Evolutionary conservation across 1,284 basidiomycete genomes (phyloP), one percentile per base, ranked within the genome.

Genomic region (Puccinia hordei): DNA sequence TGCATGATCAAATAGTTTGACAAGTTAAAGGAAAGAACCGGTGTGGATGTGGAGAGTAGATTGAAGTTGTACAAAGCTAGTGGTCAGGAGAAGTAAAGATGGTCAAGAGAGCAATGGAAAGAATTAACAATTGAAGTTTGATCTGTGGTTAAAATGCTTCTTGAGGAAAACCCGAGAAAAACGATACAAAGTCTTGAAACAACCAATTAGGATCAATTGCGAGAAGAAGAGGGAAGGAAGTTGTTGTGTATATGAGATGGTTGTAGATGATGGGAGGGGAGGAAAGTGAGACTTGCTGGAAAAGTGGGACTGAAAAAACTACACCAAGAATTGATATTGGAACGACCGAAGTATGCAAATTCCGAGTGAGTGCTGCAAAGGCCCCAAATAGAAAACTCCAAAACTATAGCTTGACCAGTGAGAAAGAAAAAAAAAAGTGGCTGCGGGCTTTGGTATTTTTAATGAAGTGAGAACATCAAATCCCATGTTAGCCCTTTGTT

Each of bases 1-100:
- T 79, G 77, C 77, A 79, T 79, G 77, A 72, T 79, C 51, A 27
- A 30, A 63, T 63, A 33, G 41, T 30, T 66, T 59, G 22, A 71
- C 65, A 61, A 72, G 41, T 15, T 55, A 24, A 65, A 65, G 46
- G 38, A 63, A 66, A 6, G 57, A 69, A 53, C 24, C 57, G 61
- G 10, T 27, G 27, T 49, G 68, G 66, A 44, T 68, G 17, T 13
- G 17, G 46, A 13, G 5, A 46, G 66, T 3, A 68, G 66, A 22
- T 27, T 49, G 9, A 46, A 12, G 15, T n/a, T n/a, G n/a, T n/a
- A n/a, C n/a, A n/a, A n/a, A n/a, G 44, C 3, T 27, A 49, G 22
- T 22, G 17, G 49, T 13, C 5, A 33, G 17, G 44, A 41, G 24
- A 51, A 68, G 2, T 49, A 68, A 68, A 68, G 41, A 8, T 24